These are phyloP conservation scores for Rhexocercosporidium sp. DNA, from an alignment of 2,329 filamentous ascomycete genomes.

Conservation along the genomic window DNA sequence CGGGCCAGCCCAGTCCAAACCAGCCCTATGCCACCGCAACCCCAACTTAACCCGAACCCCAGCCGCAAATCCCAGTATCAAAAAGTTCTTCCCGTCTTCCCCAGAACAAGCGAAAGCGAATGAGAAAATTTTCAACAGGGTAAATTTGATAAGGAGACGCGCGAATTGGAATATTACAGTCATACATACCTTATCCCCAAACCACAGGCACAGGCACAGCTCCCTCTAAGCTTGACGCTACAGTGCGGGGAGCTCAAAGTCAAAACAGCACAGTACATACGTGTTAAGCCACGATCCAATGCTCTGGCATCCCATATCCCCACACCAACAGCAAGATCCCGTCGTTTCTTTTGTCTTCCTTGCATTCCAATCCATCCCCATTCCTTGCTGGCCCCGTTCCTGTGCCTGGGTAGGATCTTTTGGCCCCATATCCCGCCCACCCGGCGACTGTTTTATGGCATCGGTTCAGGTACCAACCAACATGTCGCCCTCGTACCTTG, in stretches of 20 bases:
- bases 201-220: background rate
- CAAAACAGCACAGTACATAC: background rate
- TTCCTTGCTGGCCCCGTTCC: background rate
- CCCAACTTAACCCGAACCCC: too few species aligned
- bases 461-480: slow-evolving; percentile 4
- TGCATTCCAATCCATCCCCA: background rate
- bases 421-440: slow-evolving; percentile 4
- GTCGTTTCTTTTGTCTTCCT: background rate
- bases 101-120: background rate
- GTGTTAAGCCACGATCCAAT: slow-evolving; percentile 16
- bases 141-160: background rate
- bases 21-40: background rate
- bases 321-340: background rate
- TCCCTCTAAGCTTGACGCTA: background rate
- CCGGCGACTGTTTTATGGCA: background rate
- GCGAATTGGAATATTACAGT: slow-evolving; percentile 1
- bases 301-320: background rate
- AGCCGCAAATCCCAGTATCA: background rate
- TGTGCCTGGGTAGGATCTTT: background rate
- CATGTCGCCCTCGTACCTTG: background rate
- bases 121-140: slow-evolving; percentile 1
- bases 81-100: background rate
- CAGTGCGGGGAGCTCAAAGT: too few species aligned
- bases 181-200: background rate
- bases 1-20: background rate